Percentiles rank a stretch among this genome's conserved stretches.
Evolutionary conservation across 139 green algal species (phyloP).

Genomic region (Ettlia oleoabundans): DNA sequence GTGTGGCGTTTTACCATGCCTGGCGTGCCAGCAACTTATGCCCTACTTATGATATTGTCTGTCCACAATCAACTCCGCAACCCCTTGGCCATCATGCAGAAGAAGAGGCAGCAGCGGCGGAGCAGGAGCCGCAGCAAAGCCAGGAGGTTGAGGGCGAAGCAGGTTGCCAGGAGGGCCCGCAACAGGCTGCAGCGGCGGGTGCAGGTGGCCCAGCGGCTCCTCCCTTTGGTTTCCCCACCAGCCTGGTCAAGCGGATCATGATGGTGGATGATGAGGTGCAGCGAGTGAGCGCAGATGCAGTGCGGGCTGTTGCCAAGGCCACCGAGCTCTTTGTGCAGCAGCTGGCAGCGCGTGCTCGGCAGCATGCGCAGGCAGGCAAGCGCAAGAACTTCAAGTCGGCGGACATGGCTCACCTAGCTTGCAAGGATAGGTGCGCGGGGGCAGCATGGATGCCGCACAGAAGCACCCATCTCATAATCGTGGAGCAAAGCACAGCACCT

Average conservation of each 20-base stretch:
- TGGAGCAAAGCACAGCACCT: too few species aligned
- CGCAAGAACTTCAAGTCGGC: constrained; percentile 39
- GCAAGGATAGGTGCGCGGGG: constrained; percentile 17
- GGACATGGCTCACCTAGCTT: not conserved
- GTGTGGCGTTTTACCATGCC: too few species aligned
- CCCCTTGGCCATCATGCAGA: too few species aligned
- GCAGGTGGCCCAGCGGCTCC: not conserved
- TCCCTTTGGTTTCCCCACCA: constrained; percentile 53
- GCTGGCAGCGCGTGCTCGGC: constrained; percentile 48
- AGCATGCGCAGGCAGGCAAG: constrained; percentile 42
- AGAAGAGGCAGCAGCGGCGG: not conserved
- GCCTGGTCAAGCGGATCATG: constrained; percentile 68
- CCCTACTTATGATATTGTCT: too few species aligned
- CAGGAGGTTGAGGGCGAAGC: not conserved
- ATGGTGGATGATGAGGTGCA: constrained; percentile 60
- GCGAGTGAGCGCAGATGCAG: constrained; percentile 54
- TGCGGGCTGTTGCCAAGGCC: constrained; percentile 53
- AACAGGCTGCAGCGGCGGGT: constrained; percentile 10
- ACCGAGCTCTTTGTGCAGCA: constrained; percentile 58
- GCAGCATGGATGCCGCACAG: not conserved
- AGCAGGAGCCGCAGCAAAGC: not conserved
- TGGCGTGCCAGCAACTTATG: too few species aligned
- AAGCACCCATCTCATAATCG: too few species aligned
- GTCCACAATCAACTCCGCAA: too few species aligned
- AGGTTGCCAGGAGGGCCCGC: constrained; percentile 6